Base-by-base conservation (phyloP, 2,329 filamentous ascomycete species). In the Nothophoma quercina region DNA sequence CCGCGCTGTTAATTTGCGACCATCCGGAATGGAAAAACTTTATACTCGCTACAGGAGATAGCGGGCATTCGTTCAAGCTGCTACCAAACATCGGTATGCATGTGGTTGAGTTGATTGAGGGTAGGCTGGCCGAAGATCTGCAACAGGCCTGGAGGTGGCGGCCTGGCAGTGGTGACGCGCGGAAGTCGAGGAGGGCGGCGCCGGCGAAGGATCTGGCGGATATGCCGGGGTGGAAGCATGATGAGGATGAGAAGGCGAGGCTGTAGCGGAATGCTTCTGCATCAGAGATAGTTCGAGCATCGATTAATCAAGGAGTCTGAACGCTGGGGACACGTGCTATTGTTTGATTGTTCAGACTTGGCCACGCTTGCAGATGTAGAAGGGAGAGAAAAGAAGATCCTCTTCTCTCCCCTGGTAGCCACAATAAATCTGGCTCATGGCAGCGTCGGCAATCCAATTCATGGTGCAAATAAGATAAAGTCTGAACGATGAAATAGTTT, bases 1-100 rank as follows among this genome's bases (percentile, higher is more conserved):
- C 87, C 64, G 83, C 87, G 60, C 83, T 86, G 57, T 75, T 88
- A 54, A 83, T 88, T 56, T 80, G 81, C 10, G 71, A 70, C 41
- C 78, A 83, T 65, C 80, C 83, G 5, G 67, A 75, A 9, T 79
- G 77, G 75, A 78, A 75, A 58, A 79, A 80, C 48, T 74, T 80
- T 40, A 68, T 79, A 16, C 55, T 79, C n/a, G 77, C 78, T 0
- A 79, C 77, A 0, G 78, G 78, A 0, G 78, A 80, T 25, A 79
- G 77, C 58, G 78, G 77, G 2, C 78, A 80, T 53, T 72, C 73
- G 1, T 80, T 80, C 64, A 80, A 79, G 49, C 66, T 79, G 0
- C 55, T 80, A 12, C 78, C 78, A 1, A 79, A 70, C 39, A 79
- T 80, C 42, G 78, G 78, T 1, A 79, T 76, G 46, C 77, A 80